Evolutionary conservation across 371 early-diverging fungal genomes (phyloP), one percentile per base, ranked within the genome.

Genomic region (Haplosporangium sp.): DNA sequence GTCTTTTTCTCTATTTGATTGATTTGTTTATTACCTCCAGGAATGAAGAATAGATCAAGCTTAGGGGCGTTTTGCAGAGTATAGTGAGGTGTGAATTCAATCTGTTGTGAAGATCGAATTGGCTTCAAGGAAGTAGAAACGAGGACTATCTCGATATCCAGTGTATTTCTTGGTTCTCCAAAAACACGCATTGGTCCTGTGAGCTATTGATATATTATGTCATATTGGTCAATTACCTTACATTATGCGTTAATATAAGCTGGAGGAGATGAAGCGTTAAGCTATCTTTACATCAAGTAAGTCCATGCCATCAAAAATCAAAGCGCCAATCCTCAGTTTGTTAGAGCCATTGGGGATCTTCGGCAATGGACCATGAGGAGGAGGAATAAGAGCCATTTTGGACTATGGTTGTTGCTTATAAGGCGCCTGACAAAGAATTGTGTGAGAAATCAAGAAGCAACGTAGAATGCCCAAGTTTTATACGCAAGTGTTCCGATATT

Each of bases 171-270:
- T 34, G 60, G 57, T 13, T 72, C 78, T 47, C 78, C 78, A 69
- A 77, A 73, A 48, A 77, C 63, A n/a, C 73, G 73, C 73, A 77
- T 72, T 15, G 73, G 73, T 3, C 76, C 76, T 61, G 69, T 71
- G 20, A 70, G 35, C 72, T 72, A 53, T 60, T 6, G 50, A 5
- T 50, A n/a, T n/a, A 50, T 27, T 27, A 7, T 4, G 4, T 50
- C 15, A 15, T n/a, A 50, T 6, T 7, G n/a, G n/a, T 50, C 7
- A 50, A n/a, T n/a, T n/a, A 4, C 15, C 15, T n/a, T n/a, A n/a
- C 50, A 4, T 13, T 61, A 19, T 11, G 34, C 15, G 27, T 42
- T 19, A 40, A 27, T 15, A 17, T 11, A 8, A 13, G 15, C 13
- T 7, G 15, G 15, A 3, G 19, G 50, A 50, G 50, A 50, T 3